Base-by-base conservation (phyloP, 2,329 filamentous ascomycete species). In the Aspergillus quadricinctus region DNA sequence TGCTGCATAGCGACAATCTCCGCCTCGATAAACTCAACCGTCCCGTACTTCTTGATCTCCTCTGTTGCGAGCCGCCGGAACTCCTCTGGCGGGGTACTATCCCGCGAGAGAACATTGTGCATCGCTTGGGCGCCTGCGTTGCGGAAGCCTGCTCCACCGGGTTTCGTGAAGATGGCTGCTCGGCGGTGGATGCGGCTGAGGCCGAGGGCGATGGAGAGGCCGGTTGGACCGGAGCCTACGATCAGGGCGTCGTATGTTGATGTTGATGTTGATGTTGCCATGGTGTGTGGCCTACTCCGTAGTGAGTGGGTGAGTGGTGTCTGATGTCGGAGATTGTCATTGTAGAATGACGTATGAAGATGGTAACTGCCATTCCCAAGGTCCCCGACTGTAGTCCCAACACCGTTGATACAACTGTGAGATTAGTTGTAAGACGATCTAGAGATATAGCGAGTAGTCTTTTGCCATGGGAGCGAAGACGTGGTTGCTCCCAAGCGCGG, bases 191-290 rank as follows among this genome's bases (percentile, higher is more conserved):
- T 41, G 19, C 77, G 74, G 17, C 73, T 72, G 2, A 78, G 70
- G 0, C 65, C 64, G 1, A 73, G 62, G 0, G 76, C 76, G 1
- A 71, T 70, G 1, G 76, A 65, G 3, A 81, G 70, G 6, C 78
- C 78, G 0, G 77, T 77, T 7, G 78, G 79, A 0, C 78, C 78
- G 28, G 65, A 73, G 49, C 78, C 79, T 17, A 77, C 62, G 51
- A 77, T 70, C 4, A 77, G 64, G 35, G 37, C 37, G 37, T 41
- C 37, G 37, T 41, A 41, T 31, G 10, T 31, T 11, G 29, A 31
- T 29, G 9, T 4, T 29, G 28, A n/a, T 23, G 23, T 23, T 23
- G 23, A 3, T 23, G 23, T 23, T 23, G 23, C 23, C 23, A 23
- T 23, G 2, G 2, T 23, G 23, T 23, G 23, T 23, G 3, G 3